Conservation (phyloP, 345 rosid species). For the Murraya paniculata region DNA sequence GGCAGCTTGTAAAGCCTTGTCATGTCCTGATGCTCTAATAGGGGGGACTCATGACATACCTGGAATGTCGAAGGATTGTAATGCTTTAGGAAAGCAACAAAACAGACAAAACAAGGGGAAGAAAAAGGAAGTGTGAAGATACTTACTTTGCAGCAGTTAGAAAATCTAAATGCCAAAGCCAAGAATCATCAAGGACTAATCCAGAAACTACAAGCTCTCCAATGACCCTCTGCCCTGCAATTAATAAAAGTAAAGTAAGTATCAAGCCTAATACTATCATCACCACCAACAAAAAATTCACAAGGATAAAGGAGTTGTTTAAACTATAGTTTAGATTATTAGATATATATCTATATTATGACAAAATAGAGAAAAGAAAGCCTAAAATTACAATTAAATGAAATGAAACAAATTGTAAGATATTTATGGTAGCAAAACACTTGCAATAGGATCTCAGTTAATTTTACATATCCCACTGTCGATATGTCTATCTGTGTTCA, state of each 20-base stretch:
- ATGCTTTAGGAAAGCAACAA: conserved; percentile 3
- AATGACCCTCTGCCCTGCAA: conserved; percentile 88
- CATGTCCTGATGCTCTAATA: conserved; percentile 79
- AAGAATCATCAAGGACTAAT: conserved; percentile 79
- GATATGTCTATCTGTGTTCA: background rate
- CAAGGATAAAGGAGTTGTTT: background rate
- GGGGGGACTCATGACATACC: conserved; percentile 99
- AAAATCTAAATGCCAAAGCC: conserved; percentile 89
- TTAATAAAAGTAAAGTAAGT: conserved; percentile 15
- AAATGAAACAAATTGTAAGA: conserved; percentile 1
- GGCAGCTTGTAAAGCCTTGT: conserved; percentile 87
- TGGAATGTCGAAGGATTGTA: conserved; percentile 30
- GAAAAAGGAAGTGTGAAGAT: background rate
- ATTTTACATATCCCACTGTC: background rate
- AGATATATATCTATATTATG: background rate
- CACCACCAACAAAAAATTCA: background rate
- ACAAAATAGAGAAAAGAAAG: background rate
- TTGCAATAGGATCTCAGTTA: background rate
- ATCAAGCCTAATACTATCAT: background rate
- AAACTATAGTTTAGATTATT: background rate
- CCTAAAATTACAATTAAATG: background rate
- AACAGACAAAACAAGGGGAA: background rate
- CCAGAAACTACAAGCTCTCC: conserved; percentile 98
- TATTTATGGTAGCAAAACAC: background rate
- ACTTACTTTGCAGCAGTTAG: conserved; percentile 79